These are phyloP conservation scores for Alloteropsis semialata DNA, from an alignment of 176 grass and related monocot species.

Conservation along the genomic window DNA sequence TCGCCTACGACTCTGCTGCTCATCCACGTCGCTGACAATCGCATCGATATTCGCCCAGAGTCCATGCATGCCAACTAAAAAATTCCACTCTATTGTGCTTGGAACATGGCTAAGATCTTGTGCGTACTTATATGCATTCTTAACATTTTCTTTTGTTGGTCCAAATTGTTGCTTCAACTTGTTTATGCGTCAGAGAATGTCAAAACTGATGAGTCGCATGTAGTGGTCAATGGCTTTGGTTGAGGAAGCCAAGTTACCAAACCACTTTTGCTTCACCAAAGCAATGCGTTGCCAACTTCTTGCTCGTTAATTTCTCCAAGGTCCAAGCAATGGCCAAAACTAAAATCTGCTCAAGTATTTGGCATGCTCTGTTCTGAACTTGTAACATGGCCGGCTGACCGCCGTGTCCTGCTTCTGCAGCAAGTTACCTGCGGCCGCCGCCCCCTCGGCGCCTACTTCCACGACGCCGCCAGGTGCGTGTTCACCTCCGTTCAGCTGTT, in stretches of 20 bases:
- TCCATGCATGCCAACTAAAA: neutral
- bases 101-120: neutral
- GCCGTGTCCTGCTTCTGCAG: constrained; percentile 38
- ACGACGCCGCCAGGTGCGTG: constrained; percentile 62
- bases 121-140: neutral
- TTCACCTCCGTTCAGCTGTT: constrained; percentile 66
- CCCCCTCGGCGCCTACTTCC: constrained; percentile 54
- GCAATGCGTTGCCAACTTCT: neutral
- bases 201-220: constrained; percentile 28
- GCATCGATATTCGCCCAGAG: neutral
- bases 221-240: constrained; percentile 36
- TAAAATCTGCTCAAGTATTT: neutral
- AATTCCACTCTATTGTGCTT: neutral
- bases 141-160: neutral
- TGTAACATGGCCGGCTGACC: neutral
- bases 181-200: constrained; percentile 32
- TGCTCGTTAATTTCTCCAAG: neutral
- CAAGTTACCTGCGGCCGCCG: constrained; percentile 85
- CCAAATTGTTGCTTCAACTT: constrained; percentile 34
- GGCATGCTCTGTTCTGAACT: neutral
- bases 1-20: neutral
- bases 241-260: constrained; percentile 11
- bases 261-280: constrained; percentile 40
- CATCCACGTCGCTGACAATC: neutral
- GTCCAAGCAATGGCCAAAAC: neutral